phyloP scores from a whole-genome alignment of 139 green algal genomes.

The Deuterostichococcus epilithicus region DNA sequence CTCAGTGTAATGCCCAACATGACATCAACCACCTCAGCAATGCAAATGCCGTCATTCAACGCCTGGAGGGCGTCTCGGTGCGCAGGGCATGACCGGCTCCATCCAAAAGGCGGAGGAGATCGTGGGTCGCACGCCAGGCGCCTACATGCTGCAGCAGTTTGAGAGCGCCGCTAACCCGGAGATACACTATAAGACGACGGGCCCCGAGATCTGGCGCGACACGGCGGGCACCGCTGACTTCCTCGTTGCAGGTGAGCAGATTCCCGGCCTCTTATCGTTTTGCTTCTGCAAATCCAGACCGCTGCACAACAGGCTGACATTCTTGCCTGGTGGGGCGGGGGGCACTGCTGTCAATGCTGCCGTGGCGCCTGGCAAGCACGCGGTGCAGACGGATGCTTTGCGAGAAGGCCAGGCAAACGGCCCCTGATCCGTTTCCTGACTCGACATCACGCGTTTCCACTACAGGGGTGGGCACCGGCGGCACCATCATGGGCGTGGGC shows the following conservation, averaged over 20 bases:
- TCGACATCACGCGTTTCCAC: neutral
- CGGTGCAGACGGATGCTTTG: too few species aligned
- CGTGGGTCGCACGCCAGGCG: constrained; percentile 55
- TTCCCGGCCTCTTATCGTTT: too few species aligned
- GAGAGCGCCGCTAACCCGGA: constrained; percentile 93
- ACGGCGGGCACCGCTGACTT: constrained; percentile 72
- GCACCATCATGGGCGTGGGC: constrained; percentile 92
- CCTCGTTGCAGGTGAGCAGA: constrained; percentile 46
- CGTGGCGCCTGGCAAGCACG: too few species aligned
- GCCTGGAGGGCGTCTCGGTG: too few species aligned
- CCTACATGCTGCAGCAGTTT: constrained; percentile 98
- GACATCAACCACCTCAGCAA: neutral
- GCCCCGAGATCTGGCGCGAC: constrained; percentile 91
- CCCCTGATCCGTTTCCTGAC: neutral
- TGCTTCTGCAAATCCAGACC: too few species aligned
- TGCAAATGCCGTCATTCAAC: too few species aligned
- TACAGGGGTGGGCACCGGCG: constrained; percentile 91
- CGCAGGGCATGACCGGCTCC: constrained; percentile 70
- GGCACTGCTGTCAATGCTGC: too few species aligned
- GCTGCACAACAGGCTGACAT: too few species aligned
- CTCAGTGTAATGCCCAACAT: neutral
- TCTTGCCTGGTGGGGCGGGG: too few species aligned
- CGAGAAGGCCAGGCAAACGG: too few species aligned
- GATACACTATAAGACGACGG: constrained; percentile 88
- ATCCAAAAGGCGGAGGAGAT: constrained; percentile 93